These are phyloP conservation scores for Terana coerulea DNA, from an alignment of 768 basidiomycete genomes.

Conservation along the genomic window DNA sequence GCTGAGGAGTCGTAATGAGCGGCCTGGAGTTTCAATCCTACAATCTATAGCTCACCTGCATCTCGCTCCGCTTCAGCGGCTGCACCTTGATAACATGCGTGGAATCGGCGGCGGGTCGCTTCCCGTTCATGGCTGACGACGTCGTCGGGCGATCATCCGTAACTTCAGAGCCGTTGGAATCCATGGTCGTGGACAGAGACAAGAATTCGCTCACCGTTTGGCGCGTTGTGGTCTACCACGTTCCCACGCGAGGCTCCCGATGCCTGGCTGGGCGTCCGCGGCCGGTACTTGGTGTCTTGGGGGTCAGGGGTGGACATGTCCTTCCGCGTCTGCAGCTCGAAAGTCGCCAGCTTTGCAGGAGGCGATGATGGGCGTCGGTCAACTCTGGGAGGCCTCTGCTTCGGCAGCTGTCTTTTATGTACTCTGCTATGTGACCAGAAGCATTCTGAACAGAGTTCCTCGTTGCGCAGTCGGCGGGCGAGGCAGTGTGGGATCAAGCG, in stretches of 20 bases:
- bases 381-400: too few relatives aligned
- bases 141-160: constrained; percentile 47
- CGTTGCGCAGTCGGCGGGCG: too few relatives aligned
- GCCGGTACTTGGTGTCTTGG: constrained; percentile 48
- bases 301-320: constrained; percentile 11
- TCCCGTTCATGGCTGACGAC: constrained; percentile 4
- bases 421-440: not conserved
- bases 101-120: constrained; percentile 13
- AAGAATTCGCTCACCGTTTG: constrained; percentile 44
- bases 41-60: constrained; percentile 58
- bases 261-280: constrained; percentile 37
- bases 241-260: constrained; percentile 43
- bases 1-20: constrained; percentile 40
- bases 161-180: constrained; percentile 38
- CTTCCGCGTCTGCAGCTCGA: constrained; percentile 12
- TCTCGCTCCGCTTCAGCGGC: constrained; percentile 78
- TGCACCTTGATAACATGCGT: constrained; percentile 70
- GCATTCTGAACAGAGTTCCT: too few relatives aligned
- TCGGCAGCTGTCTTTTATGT: not conserved
- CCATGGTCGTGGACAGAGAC: constrained; percentile 8
- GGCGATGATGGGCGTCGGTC: not conserved
- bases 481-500: too few relatives aligned
- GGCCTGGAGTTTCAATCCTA: not conserved
- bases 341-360: constrained; percentile 5
- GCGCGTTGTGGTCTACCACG: constrained; percentile 71